A percentile compares a stretch with the other conserved stretches of the same genome.
phyloP scores from a whole-genome alignment of 805 yeast genomes.

The Candida michaelii region DNA sequence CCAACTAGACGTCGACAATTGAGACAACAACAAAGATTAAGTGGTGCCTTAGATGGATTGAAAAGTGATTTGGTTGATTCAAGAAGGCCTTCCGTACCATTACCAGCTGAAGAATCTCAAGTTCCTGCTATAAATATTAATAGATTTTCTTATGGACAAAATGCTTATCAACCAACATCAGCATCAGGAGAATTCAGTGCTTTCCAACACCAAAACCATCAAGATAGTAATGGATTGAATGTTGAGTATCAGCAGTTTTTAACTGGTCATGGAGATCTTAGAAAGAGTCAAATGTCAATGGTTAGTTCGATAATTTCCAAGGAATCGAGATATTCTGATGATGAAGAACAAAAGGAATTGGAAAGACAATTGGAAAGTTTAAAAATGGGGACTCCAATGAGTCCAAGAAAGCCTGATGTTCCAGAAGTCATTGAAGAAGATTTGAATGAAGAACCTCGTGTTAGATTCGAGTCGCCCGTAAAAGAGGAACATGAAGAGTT shows the following conservation, averaged over 20 bases:
- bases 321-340: slow-evolving; percentile 28
- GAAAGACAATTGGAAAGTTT: slow-evolving; percentile 37
- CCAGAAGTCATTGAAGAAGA: background rate
- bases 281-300: slow-evolving; percentile 40
- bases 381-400: slow-evolving; percentile 21
- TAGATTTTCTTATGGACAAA: slow-evolving; percentile 13
- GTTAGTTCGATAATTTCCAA: slow-evolving; percentile 43
- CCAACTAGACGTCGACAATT: slow-evolving; percentile 2
- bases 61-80: slow-evolving; percentile 27
- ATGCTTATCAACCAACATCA: background rate
- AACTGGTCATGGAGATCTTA: slow-evolving; percentile 12
- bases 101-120: background rate
- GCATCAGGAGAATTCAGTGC: slow-evolving; percentile 19
- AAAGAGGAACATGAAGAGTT: background rate
- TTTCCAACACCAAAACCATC: slow-evolving; percentile 11
- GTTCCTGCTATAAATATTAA: background rate
- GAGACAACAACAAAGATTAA: slow-evolving; percentile 19
- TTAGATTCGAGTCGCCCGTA: background rate
- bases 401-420: background rate
- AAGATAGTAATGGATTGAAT: slow-evolving; percentile 17
- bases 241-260: slow-evolving; percentile 30
- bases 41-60: slow-evolving; percentile 27
- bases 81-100: slow-evolving; percentile 16
- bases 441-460: slow-evolving; percentile 1
- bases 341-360: slow-evolving; percentile 31